Percentiles rank a stretch among this genome's conserved stretches.
Evolutionary conservation across 2,329 filamentous ascomycete genomes (phyloP).

Genomic region (Fusarium multiceps): DNA sequence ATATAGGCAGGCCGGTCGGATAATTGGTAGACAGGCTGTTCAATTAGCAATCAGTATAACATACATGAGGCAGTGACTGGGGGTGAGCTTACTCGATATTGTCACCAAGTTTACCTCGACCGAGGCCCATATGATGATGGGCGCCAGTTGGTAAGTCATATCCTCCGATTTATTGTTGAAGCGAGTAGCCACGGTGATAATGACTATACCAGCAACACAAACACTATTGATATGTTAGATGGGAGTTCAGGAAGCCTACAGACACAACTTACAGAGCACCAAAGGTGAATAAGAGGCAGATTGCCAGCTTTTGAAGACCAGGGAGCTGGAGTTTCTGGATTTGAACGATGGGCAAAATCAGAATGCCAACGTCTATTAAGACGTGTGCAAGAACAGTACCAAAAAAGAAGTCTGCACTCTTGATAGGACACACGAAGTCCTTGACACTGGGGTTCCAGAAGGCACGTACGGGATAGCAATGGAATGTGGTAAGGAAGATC

Average conservation of each 20-base stretch:
- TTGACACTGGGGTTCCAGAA: conserved; percentile 31
- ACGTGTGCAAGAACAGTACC: conserved; percentile 43
- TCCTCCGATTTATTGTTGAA: conserved; percentile 33
- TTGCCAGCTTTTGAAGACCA: conserved; percentile 37
- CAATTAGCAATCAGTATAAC: neutral
- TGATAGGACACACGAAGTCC: conserved; percentile 43
- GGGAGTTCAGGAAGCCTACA: fast-evolving
- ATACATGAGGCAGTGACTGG: no score
- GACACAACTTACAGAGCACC: conserved; percentile 41
- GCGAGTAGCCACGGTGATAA: conserved; percentile 27
- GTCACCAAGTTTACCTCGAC: conserved; percentile 42
- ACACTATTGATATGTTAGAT: conserved; percentile 19
- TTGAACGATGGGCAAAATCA: conserved; percentile 46
- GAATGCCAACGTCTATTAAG: conserved; percentile 46
- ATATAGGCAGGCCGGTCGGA: conserved; percentile 35
- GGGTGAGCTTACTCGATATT: conserved; percentile 25
- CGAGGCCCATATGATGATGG: conserved; percentile 39
- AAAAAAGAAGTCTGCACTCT: conserved; percentile 33
- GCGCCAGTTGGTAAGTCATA: conserved; percentile 34
- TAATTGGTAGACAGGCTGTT: conserved; percentile 41
- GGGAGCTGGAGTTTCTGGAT: conserved; percentile 46
- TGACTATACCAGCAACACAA: conserved; percentile 34
- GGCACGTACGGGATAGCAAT: conserved; percentile 31
- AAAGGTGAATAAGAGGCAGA: conserved; percentile 45
- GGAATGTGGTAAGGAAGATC: conserved; percentile 27